Conservation (phyloP, 768 basidiomycete species). For the Pulveroboletus sp. region DNA sequence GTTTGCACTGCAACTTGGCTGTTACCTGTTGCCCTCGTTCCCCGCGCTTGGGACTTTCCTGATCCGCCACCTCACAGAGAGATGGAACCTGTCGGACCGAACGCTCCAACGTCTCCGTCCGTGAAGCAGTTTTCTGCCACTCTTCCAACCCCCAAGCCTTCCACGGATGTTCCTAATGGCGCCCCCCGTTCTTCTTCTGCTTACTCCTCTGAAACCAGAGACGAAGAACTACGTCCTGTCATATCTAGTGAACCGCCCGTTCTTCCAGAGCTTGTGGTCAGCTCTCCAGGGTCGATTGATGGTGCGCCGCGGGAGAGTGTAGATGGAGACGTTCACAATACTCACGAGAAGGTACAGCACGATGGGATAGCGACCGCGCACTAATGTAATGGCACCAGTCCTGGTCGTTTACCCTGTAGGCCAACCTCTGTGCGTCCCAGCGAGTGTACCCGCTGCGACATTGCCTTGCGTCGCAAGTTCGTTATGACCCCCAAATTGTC, state of each 20-base stretch:
- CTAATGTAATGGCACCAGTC: slow-evolving; percentile 3
- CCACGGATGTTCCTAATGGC: slow-evolving; percentile 18
- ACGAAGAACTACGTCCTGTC: slow-evolving; percentile 20
- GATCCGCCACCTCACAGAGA: slow-evolving; percentile 35
- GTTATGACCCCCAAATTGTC: slow-evolving; percentile 2
- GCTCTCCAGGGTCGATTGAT: slow-evolving; percentile 31
- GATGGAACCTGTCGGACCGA: slow-evolving; percentile 8
- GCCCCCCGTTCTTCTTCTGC: slow-evolving; percentile 26
- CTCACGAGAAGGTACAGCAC: slow-evolving; percentile 19
- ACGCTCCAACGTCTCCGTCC: slow-evolving; percentile 20
- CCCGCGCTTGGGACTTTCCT: slow-evolving; percentile 76
- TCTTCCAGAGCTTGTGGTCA: slow-evolving; percentile 33
- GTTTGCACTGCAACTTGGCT: slow-evolving; percentile 91
- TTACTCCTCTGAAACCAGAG: slow-evolving; percentile 28
- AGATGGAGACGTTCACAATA: slow-evolving; percentile 9
- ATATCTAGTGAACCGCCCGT: slow-evolving; percentile 30
- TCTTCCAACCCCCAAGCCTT: slow-evolving; percentile 27
- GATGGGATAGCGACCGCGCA: slow-evolving; percentile 19
- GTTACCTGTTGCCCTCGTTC: slow-evolving; percentile 73
- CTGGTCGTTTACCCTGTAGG: background rate
- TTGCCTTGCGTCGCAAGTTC: background rate
- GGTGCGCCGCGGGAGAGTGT: slow-evolving; percentile 19
- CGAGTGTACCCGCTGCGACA: background rate
- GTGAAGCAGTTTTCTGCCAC: slow-evolving; percentile 22
- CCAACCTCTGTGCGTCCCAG: background rate